Conservation (phyloP, 805 yeast species). For the Starmerella asiatica region DNA sequence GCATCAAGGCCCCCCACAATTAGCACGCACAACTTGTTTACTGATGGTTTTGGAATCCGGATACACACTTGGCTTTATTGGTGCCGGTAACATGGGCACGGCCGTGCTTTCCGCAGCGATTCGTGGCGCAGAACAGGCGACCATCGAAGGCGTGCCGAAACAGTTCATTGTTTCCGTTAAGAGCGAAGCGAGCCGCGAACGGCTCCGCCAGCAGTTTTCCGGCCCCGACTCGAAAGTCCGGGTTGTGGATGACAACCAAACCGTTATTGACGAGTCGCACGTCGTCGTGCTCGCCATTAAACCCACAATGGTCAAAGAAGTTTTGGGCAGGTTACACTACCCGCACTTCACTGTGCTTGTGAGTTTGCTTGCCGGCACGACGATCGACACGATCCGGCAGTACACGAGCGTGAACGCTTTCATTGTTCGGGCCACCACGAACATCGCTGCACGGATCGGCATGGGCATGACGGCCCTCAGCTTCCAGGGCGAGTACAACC, state of each 20-base stretch:
- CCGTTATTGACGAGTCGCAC: slow-evolving; percentile 51
- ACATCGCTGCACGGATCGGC: slow-evolving; percentile 89
- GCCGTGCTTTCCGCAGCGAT: slow-evolving; percentile 76
- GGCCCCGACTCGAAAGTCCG: slow-evolving; percentile 33
- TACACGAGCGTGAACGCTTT: slow-evolving; percentile 27
- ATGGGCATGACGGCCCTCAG: slow-evolving; percentile 91
- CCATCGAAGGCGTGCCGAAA: slow-evolving; percentile 43
- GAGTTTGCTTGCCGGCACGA: slow-evolving; percentile 86
- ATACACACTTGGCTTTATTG: slow-evolving; percentile 61
- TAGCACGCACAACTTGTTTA: background rate
- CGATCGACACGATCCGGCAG: slow-evolving; percentile 51
- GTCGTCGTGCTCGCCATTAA: slow-evolving; percentile 75
- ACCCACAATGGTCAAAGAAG: slow-evolving; percentile 61
- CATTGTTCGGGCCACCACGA: slow-evolving; percentile 92
- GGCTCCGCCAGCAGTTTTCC: slow-evolving; percentile 39
- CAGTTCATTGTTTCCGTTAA: slow-evolving; percentile 69
- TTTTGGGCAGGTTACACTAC: slow-evolving; percentile 38
- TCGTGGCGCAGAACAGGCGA: slow-evolving; percentile 29
- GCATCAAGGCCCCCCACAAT: too few relatives aligned
- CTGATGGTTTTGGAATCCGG: slow-evolving; percentile 19
- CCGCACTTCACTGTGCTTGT: slow-evolving; percentile 46
- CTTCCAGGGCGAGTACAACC: slow-evolving; percentile 39
- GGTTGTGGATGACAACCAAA: slow-evolving; percentile 35
- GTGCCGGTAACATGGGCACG: slow-evolving; percentile 93
- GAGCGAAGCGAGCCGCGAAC: slow-evolving; percentile 37